phyloP scores from a whole-genome alignment of 225 moss, liverwort and hornwort species.

The Anthoceros angustus region DNA sequence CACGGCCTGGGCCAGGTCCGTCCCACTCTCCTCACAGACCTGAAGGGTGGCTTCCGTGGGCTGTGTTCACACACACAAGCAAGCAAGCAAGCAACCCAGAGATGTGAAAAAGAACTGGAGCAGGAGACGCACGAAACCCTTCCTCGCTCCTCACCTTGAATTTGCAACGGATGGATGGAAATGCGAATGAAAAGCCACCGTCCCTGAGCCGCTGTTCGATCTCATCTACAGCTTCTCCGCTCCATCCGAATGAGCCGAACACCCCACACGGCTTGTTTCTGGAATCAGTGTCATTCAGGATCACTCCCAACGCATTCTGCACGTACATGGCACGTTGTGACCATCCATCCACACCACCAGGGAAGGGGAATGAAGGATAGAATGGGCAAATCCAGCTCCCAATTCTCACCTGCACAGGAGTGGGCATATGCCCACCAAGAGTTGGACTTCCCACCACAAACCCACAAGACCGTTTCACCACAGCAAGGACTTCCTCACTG shows the following conservation, averaged over 20 bases:
- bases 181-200: conserved; percentile 56
- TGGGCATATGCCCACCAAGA: conserved; percentile 84
- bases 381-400: neutral
- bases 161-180: conserved; percentile 72
- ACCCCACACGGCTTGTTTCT: conserved; percentile 78
- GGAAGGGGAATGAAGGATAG: neutral
- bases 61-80: conserved; percentile 15
- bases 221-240: conserved; percentile 88
- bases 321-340: no score
- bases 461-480: conserved; percentile 40
- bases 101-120: neutral
- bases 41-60: conserved; percentile 76
- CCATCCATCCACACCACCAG: neutral
- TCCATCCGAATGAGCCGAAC: conserved; percentile 99
- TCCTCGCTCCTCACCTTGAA: conserved; percentile 39
- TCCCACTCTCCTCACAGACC: conserved; percentile 90
- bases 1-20: conserved; percentile 77
- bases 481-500: conserved; percentile 39
- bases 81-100: neutral
- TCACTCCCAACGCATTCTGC: conserved; percentile 69
- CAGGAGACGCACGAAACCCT: neutral
- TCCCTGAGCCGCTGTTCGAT: conserved; percentile 76
- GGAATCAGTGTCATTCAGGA: conserved; percentile 47
- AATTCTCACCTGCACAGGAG: conserved; percentile 55
- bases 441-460: conserved; percentile 95